These are phyloP conservation scores for Umbellularia californica DNA, from an alignment of 164 flowering plant genomes.

Conservation along the genomic window DNA sequence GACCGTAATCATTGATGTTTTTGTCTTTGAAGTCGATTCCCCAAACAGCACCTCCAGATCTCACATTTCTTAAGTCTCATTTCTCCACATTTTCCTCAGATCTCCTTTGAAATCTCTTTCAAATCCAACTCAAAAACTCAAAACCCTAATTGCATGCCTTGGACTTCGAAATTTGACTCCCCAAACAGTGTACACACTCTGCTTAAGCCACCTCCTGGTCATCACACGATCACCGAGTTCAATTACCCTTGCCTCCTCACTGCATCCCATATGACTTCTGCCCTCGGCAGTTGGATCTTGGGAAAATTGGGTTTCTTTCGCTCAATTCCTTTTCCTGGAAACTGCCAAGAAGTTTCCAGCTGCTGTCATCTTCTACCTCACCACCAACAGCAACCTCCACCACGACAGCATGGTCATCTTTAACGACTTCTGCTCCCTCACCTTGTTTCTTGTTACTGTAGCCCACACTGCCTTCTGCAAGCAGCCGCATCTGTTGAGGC, in stretches of 20 bases:
- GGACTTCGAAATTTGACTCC: background rate
- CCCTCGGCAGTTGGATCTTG: conserved; percentile 64
- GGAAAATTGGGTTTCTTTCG: conserved; percentile 63
- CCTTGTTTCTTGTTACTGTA: conserved; percentile 27
- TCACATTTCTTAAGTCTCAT: no score
- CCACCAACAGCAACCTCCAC: conserved; percentile 74
- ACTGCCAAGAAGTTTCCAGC: conserved; percentile 81
- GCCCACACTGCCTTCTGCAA: conserved; percentile 35
- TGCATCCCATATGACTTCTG: conserved; percentile 71
- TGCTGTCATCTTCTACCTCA: conserved; percentile 72
- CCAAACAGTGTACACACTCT: conserved; percentile 45
- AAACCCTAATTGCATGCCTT: no score
- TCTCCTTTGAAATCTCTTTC: no score
- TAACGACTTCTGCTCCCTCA: conserved; percentile 60
- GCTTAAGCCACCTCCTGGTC: conserved; percentile 79
- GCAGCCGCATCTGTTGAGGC: conserved; percentile 71
- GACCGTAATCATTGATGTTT: no score
- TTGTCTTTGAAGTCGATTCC: no score
- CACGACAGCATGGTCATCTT: conserved; percentile 89
- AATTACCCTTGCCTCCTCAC: conserved; percentile 76
- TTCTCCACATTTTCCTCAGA: no score
- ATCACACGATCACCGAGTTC: conserved; percentile 79
- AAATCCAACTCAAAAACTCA: no score
- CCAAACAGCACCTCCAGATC: no score
- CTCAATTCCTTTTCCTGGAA: conserved; percentile 52